Evolutionary conservation across 345 rosid genomes (phyloP), one percentile per base, ranked within the genome.

Genomic region (Adansonia digitata): DNA sequence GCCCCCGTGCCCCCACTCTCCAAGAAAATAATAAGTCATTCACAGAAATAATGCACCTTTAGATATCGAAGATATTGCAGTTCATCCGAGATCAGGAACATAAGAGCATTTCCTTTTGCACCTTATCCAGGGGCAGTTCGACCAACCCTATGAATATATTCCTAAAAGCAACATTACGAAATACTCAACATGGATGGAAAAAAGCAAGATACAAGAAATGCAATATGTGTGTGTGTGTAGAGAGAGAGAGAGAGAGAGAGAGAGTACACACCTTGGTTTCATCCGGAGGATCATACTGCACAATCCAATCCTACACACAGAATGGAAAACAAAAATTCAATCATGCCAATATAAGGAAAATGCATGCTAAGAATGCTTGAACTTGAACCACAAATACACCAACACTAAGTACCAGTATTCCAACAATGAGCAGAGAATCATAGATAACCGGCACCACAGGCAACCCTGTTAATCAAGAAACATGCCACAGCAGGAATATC

Each of bases 81-180:
- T 86, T 95, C 99, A 74, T 95, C 99, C 20, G 98, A 98, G 73
- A 92, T 95, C 75, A 95, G 74, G 83, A 93, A 89, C 72, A 93
- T 94, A 71, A 95, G 74, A 3, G 99, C 99, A 79, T 92, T 95
- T 80, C 99, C 99, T 79, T 85, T 89, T 77, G 88, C 92, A 79
- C 97, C 99, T 90, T 95, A 98, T 31, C 99, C 99, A 79, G 98
- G 98, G 13, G 99, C 98, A 70, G 98, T 95, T 78, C 97, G 94
- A 78, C 99, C 99, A 78, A 95, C 99, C 83, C 99, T 87, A 75
- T 96, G 99, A 77, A 96, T 90, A 78, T 96, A 96, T 78, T 93
- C 99, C 99, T 95, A 86, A 75, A 85, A 74, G 65, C 62, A 79
- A 37, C 14, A 78, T 62, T 45, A 57, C 59, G 40, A 37, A 84